phyloP scores from a whole-genome alignment of 169 alveolate genomes.

The Babesia bovis region DNA sequence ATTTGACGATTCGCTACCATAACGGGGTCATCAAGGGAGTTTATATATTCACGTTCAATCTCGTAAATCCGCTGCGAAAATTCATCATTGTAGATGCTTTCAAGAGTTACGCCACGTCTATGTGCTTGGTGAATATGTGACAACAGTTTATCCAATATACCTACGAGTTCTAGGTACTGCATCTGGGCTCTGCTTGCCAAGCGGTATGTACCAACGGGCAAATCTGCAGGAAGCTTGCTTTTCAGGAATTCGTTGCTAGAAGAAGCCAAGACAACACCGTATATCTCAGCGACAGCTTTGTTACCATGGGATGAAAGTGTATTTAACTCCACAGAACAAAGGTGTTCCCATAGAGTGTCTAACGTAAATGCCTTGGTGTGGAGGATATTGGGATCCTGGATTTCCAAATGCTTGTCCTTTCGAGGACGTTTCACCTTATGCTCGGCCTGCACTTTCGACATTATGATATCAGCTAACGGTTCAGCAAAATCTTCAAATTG shows the following conservation, averaged over 20 bases:
- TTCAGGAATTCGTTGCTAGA: conserved; percentile 31
- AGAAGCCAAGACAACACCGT: background rate
- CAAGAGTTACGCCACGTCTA: conserved; percentile 5
- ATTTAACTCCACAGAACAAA: conserved; percentile 32
- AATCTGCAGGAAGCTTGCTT: conserved; percentile 44
- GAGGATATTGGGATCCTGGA: conserved; percentile 65
- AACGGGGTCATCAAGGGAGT: background rate
- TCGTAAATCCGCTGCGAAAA: conserved; percentile 5
- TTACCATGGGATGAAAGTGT: conserved; percentile 3
- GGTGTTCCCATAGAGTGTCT: conserved; percentile 32
- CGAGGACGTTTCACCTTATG: conserved; percentile 6
- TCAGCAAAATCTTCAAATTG: background rate
- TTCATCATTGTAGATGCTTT: background rate
- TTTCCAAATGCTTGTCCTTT: background rate
- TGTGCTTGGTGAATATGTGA: background rate
- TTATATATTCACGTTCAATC: conserved; percentile 4
- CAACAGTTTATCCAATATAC: background rate
- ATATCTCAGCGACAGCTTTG: conserved; percentile 12
- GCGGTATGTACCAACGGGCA: conserved; percentile 48
- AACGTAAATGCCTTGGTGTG: conserved; percentile 29
- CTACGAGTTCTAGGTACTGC: background rate
- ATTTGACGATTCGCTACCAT: background rate
- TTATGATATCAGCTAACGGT: background rate
- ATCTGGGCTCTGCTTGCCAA: conserved; percentile 38
- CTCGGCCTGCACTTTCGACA: conserved; percentile 14